Conservation (phyloP, 2,329 filamentous ascomycete species). For the Microsporum canis region DNA sequence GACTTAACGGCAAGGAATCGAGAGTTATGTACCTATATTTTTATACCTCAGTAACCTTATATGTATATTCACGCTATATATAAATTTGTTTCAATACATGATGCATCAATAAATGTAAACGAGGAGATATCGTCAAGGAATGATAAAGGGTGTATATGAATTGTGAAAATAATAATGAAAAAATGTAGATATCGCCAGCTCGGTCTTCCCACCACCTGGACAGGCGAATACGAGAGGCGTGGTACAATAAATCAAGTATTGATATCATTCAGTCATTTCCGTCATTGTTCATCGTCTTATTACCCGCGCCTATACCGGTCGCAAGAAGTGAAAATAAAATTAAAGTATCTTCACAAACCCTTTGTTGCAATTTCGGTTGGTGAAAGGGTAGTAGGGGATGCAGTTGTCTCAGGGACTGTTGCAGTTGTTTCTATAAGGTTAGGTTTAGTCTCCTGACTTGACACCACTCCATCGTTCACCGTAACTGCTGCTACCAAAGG, state of each 20-base stretch:
- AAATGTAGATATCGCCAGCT: not conserved
- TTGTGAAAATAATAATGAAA: not conserved
- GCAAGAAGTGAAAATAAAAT: not conserved
- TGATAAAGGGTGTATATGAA: not conserved
- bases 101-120: not conserved
- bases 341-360: not conserved
- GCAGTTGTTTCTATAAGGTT: not conserved
- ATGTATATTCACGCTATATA: slow-evolving; percentile 1
- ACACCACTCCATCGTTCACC: not conserved
- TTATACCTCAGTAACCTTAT: not conserved
- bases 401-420: not conserved
- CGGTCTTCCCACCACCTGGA: not conserved
- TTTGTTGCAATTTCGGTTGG: not conserved
- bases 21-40: not conserved
- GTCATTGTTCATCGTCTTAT: not conserved
- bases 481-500: not conserved
- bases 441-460: not conserved
- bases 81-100: not conserved
- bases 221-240: not conserved
- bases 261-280: not conserved
- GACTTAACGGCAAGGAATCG: not conserved
- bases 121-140: not conserved
- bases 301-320: not conserved
- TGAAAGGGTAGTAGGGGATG: not conserved
- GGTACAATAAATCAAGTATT: not conserved